Base-by-base conservation (phyloP, 202 grass and related monocot genomes). In the Zoysia matrella region DNA sequence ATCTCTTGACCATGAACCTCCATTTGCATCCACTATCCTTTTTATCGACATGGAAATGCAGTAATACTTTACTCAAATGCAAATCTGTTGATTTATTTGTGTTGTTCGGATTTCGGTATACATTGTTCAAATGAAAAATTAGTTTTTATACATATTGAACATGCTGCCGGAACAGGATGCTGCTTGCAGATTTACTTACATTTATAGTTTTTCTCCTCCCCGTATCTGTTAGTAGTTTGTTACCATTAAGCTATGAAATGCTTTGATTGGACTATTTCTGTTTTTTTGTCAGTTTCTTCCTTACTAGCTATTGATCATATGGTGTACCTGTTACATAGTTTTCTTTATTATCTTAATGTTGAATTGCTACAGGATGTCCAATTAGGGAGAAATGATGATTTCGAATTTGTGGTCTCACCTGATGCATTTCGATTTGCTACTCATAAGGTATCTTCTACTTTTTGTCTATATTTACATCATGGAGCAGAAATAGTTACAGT, bases 401-500 rank as follows among this genome's bases (percentile, higher is more conserved):
- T 92, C 65, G 88, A 92, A 58, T 90, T 97, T 90, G 54, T 92
- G 42, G 77, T 94, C 39, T 92, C 94, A 44, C 92, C 91, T 89
- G 94, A 97, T 48, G 84, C 74, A 42, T 57, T 97, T 89, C 55
- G 81, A 14, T 97, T 91, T 65, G 78, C 70, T 72, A 82, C 67
- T 69, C 67, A 90, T 83, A 82, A 94, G 91, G 91, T 97, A 83
- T 50, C 11, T 30, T 69, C 75, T 2, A 6, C n/a, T 2, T 78
- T 45, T 60, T 52, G 11, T 15, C 36, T 12, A 22, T 60, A 62
- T 82, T 62, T 41, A 13, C 40, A 75, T 41, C 76, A 6, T n/a
- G 53, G 41, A 73, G 11, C 7, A 90, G 12, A 84, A 87, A 45
- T 47, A 58, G 11, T 72, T 69, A 18, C 48, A 12, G 4, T 51